Conservation (phyloP, 257 asterid genomes). For the Parsonsia alboflavescens region DNA sequence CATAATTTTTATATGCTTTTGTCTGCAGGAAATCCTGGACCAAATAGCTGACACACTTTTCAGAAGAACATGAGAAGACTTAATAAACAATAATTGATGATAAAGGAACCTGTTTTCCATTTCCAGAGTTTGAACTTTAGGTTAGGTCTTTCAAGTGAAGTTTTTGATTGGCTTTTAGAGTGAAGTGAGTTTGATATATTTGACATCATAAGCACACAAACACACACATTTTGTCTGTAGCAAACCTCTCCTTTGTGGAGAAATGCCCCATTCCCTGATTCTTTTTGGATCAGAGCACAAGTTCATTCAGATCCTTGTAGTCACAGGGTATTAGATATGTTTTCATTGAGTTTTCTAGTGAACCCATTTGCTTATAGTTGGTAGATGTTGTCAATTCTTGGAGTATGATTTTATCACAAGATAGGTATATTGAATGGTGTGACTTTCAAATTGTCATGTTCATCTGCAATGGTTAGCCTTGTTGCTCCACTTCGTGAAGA, state of each 20-base stretch:
- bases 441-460: neutral
- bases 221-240: neutral
- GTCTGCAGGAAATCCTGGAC: constrained; percentile 4
- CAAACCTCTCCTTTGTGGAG: neutral
- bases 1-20: neutral
- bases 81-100: neutral
- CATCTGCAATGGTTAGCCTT: neutral
- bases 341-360: neutral
- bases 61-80: neutral
- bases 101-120: neutral
- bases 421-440: neutral
- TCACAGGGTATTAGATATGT: neutral
- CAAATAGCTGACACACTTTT: neutral
- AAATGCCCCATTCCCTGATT: neutral
- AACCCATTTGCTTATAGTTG: neutral
- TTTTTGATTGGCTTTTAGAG: neutral
- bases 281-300: neutral
- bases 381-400: neutral
- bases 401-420: neutral
- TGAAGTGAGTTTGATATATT: neutral
- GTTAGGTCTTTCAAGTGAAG: neutral
- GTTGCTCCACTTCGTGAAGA: neutral
- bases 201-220: neutral
- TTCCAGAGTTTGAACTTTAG: neutral
- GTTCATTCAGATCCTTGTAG: neutral